Evolutionary conservation across 768 basidiomycete species (phyloP), one percentile per base, ranked within the genome.

Genomic region (Rubroboletus satanas): DNA sequence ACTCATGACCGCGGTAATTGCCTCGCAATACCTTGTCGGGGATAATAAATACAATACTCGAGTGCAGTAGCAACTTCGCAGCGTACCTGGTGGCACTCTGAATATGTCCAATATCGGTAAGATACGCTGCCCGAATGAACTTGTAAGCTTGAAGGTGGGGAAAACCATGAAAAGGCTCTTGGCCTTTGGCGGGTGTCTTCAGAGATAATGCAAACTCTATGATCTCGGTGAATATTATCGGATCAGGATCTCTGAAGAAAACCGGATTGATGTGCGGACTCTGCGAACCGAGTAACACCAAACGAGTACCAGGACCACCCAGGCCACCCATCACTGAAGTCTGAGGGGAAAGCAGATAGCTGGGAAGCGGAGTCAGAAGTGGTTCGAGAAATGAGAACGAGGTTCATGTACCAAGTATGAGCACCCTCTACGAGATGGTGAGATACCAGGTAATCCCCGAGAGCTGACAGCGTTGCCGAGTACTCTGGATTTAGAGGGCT

Each of bases 91-190:
- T 87, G 4, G 97, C 94, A 28, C 79, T 66, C 44, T 86, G 81
- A 5, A 88, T 72, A 47, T 95, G 82, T 4, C 96, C 96, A 39
- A 86, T 74, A 67, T 98, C 96, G 5, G 88, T 88, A 12, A 97
- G 78, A 7, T 75, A 75, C 21, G 78, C 70, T 3, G 97, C 95
- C 54, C 87, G 83, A 39, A 93, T 74, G 39, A 98, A 78, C 51
- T 89, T 84, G 74, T 93, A 97, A 3, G 91, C 84, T 70, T 98
- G 90, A 28, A 98, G 75, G 64, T 93, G 88, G 9, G 90, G 83
- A 18, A 98, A 71, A 1, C 95, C 96, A 47, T 74, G 71, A 67
- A 93, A 95, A 4, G 83, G 62, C 48, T 98, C 96, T 65, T 94
- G 92, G 12, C 94, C 91, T 72, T 97, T 97, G 2, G 77, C 63